Evolutionary conservation across 495 filamentous ascomycete species (phyloP), one percentile per base, ranked within the genome.

Genomic region (Daldinia decipiens): DNA sequence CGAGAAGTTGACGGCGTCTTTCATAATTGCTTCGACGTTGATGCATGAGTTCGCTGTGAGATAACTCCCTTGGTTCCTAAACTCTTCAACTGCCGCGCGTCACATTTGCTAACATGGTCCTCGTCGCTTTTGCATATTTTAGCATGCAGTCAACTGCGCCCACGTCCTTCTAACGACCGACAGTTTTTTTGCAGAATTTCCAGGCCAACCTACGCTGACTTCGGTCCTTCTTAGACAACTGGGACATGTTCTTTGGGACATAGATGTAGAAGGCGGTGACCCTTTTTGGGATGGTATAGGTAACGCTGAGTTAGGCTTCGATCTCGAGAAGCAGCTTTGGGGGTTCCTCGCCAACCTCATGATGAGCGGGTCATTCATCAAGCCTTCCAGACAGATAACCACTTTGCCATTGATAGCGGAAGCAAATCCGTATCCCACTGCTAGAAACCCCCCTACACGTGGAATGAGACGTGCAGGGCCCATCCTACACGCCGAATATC

Each of bases 1-100:
- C 34, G 79, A 81, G 68, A 80, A 80, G 65, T 31, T 76, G 57
- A 32, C 24, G 0, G 31, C 26, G 29, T 77, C 76, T 1, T 72
- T 68, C 5, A 0, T 15, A 1, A 26, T 81, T 19, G 79, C 79
- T 2, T 36, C 24, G n/a, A 75, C 70, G 11, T 4, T 81, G 5
- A n/a, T 79, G 17, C 79, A 80, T 36, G 79, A 81, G 45, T 55
- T 79, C 17, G 72, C 56, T 59, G 77, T 81, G 31, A 63, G 69
- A 56, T 56, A 55, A 34, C 32, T 11, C 32, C 9, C 29, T 31
- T 9, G 4, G 21, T 15, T 24, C 29, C 17, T 13, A 19, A 13
- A 7, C 29, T 4, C 29, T 6, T 17, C 7, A 8, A 40, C 38
- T 36, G 43, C 31, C 5, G 43, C 5, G 31, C 17, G 38, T 58